These are phyloP conservation scores for Xylaria sp. DNA, from an alignment of 2,329 filamentous ascomycete genomes.

Conservation along the genomic window DNA sequence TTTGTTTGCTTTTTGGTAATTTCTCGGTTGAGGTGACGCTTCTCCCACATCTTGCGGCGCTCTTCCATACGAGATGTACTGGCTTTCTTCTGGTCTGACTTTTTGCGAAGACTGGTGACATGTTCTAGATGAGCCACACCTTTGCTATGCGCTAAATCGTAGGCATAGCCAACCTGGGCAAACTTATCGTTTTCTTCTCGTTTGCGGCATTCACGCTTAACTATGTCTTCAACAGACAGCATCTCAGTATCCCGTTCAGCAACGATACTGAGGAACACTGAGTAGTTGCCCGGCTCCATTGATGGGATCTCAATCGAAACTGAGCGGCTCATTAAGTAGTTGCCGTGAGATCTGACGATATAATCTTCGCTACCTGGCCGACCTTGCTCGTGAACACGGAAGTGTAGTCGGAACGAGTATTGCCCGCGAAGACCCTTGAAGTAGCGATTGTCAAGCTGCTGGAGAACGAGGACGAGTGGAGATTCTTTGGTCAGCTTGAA, in stretches of 20 bases:
- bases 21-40: slow-evolving; percentile 55
- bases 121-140: slow-evolving; percentile 63
- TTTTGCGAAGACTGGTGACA: slow-evolving; percentile 61
- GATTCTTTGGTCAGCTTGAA: slow-evolving; percentile 67
- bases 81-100: slow-evolving; percentile 62
- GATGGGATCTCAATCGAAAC: slow-evolving; percentile 68
- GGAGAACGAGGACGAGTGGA: slow-evolving; percentile 68
- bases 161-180: slow-evolving; percentile 66
- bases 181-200: slow-evolving; percentile 68
- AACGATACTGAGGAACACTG: slow-evolving; percentile 66
- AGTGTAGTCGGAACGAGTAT: slow-evolving; percentile 64
- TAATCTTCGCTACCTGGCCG: slow-evolving; percentile 66
- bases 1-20: slow-evolving; percentile 55
- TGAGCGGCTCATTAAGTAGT: slow-evolving; percentile 68
- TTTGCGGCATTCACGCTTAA: slow-evolving; percentile 61
- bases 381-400: slow-evolving; percentile 63
- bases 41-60: slow-evolving; percentile 62
- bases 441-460: slow-evolving; percentile 71
- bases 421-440: slow-evolving; percentile 71
- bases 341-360: slow-evolving; percentile 68
- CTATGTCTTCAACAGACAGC: slow-evolving; percentile 65
- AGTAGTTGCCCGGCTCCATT: slow-evolving; percentile 67
- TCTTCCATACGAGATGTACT: slow-evolving; percentile 59
- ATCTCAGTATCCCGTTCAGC: slow-evolving; percentile 58
- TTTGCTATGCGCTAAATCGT: slow-evolving; percentile 70